Conservation (phyloP, 495 filamentous ascomycete species). For the Penicillium bovifimosum region DNA sequence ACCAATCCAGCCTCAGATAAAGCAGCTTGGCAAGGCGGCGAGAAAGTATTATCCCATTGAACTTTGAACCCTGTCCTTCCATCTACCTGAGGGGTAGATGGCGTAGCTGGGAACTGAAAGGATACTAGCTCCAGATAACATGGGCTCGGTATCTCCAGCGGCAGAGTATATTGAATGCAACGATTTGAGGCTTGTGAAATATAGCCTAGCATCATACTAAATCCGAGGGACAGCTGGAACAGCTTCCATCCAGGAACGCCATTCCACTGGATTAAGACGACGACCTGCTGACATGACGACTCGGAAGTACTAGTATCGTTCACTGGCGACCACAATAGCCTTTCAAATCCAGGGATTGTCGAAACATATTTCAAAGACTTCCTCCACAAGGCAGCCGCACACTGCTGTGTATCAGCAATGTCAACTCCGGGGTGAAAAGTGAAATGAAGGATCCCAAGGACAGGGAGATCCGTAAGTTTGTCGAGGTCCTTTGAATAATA, state of each 20-base stretch:
- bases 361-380: too few species aligned
- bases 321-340: too few species aligned
- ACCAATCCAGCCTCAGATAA: conserved; percentile 6
- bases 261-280: conserved; percentile 12
- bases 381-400: not conserved
- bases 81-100: not conserved
- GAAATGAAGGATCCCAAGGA: conserved; percentile 11
- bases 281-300: conserved; percentile 6
- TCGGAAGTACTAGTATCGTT: too few species aligned
- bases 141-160: not conserved
- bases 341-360: too few species aligned
- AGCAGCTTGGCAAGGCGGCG: not conserved
- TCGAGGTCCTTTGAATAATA: not conserved
- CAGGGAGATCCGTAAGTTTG: not conserved
- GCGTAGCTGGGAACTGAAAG: not conserved
- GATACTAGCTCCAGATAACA: conserved; percentile 1
- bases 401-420: conserved; percentile 4
- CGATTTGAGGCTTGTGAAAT: conserved; percentile 6
- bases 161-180: conserved; percentile 5
- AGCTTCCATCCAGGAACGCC: conserved; percentile 4
- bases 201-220: conserved; percentile 14
- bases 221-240: conserved; percentile 9
- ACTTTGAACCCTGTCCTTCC: not conserved
- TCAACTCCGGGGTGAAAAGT: conserved; percentile 8
- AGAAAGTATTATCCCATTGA: not conserved